Base-by-base conservation (phyloP, 352 stramenopile species). In the Globisporangium canariense region DNA sequence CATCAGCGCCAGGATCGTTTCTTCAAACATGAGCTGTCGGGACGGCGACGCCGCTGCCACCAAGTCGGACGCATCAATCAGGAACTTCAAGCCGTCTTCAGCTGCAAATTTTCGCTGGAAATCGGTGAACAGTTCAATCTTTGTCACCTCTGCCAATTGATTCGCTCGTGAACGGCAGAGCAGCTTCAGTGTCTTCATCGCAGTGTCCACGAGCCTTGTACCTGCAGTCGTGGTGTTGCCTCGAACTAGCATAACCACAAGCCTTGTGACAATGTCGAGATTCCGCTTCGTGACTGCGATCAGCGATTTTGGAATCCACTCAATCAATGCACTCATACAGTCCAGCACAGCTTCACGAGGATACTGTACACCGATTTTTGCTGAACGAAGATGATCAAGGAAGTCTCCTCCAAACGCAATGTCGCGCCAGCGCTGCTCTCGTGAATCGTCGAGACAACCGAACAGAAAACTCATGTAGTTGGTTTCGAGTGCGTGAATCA, bases 1-100 rank as follows among this genome's bases (percentile, higher is more conserved):
- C 63, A 69, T 60, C 28, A 69, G 22, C 32, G 20, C 43, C 56
- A 69, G 38, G 30, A 69, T 60, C 28, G 34, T 47, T 34, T 69
- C 63, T 46, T 69, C 63, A n/a, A 69, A 10, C 57, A 28, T 28
- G 28, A 62, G 54, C 16, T 67, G 62, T 16, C 53, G 54, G 8
- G 61, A 54, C 2, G 41, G 30, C 10, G 52, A 56, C 4, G n/a
- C 3, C 20, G 22, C 61, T 5, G 41, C 5, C 32, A 66, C 18
- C 11, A 61, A 40, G 3, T 67, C 62, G 9, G 32, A 45, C 2
- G 62, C 53, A 18, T 50, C 52, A 25, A 67, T 40, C 32, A 67
- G 62, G 13, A 67, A 54, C 45, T 58, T 67, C 13, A 67, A n/a
- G 6, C 62, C 62, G 46, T 53, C 62, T 20, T 62, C 62, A 1